These are phyloP conservation scores for Leccinum broughii DNA, from an alignment of 768 basidiomycete species.

Conservation along the genomic window DNA sequence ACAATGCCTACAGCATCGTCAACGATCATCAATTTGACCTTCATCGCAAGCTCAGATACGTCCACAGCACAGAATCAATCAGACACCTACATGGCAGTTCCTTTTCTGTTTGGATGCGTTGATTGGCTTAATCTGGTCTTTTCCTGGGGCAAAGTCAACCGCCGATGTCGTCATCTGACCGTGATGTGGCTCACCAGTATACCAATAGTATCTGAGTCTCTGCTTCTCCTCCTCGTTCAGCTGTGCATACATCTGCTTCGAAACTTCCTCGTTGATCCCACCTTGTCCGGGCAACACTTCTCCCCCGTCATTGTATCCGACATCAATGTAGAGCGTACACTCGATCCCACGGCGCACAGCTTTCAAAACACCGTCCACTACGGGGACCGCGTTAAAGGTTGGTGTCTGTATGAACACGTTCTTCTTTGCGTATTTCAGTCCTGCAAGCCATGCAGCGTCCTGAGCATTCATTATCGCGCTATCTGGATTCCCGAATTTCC, in stretches of 20 bases:
- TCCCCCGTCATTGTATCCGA: constrained; percentile 57
- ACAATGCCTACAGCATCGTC: constrained; percentile 65
- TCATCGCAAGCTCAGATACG: constrained; percentile 1
- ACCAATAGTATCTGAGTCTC: constrained; percentile 55
- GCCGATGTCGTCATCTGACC: not conserved
- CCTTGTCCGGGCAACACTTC: constrained; percentile 68
- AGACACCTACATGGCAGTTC: constrained; percentile 58
- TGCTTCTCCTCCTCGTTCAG: constrained; percentile 47
- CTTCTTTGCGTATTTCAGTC: constrained; percentile 56
- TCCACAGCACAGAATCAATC: not conserved
- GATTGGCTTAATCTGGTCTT: constrained; percentile 63
- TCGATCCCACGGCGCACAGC: constrained; percentile 62
- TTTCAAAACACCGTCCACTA: constrained; percentile 56
- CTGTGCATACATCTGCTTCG: constrained; percentile 53
- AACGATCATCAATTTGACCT: constrained; percentile 66
- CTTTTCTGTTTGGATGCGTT: constrained; percentile 66
- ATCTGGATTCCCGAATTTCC: constrained; percentile 46
- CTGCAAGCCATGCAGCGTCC: constrained; percentile 68
- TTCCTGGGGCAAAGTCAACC: constrained; percentile 35
- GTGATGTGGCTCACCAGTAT: constrained; percentile 35
- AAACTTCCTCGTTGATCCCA: constrained; percentile 72
- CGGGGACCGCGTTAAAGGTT: constrained; percentile 65
- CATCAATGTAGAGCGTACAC: constrained; percentile 59
- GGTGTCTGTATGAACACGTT: constrained; percentile 76
- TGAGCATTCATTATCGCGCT: constrained; percentile 54